A percentile compares a stretch with the other conserved stretches of the same genome.
Evolutionary conservation across 1,284 basidiomycete genomes (phyloP).

Genomic region (Cryptococcus sp.): DNA sequence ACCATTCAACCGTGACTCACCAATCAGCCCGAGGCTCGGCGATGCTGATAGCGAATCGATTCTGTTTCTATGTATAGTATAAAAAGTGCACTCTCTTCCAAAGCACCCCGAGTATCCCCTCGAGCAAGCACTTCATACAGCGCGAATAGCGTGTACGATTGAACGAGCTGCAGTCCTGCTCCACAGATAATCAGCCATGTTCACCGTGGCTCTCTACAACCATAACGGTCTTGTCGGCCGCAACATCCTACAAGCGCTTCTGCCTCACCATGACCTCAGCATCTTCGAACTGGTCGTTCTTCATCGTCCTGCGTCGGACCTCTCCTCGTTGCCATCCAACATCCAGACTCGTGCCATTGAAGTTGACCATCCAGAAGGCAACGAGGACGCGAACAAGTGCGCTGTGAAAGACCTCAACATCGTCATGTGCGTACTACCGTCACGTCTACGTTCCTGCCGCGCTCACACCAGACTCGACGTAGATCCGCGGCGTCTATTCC

Average conservation of each 20-base stretch:
- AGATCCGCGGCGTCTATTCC: not conserved
- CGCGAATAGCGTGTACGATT: no score
- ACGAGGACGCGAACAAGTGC: not conserved
- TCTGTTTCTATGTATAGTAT: no score
- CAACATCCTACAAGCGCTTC: constrained; percentile 8
- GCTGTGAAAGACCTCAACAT: not conserved
- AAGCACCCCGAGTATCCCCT: no score
- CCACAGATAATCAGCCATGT: no score
- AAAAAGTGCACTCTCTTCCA: no score
- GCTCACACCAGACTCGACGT: not conserved
- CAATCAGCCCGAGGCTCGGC: no score
- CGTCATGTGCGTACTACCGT: not conserved
- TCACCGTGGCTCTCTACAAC: constrained; percentile 5
- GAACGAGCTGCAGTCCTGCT: no score
- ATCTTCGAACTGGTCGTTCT: constrained; percentile 16
- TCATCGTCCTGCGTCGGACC: constrained; percentile 13
- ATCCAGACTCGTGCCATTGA: constrained; percentile 15
- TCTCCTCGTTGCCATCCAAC: constrained; percentile 12
- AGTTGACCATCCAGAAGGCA: not conserved
- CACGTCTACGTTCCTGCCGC: not conserved
- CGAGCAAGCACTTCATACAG: no score
- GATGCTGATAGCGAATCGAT: no score
- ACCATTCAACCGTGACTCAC: no score
- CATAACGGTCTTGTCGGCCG: not conserved
- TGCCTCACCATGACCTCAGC: constrained; percentile 2